Evolutionary conservation across 75 land plant species (phyloP).

Genomic region (Cupressus sempervirens): DNA sequence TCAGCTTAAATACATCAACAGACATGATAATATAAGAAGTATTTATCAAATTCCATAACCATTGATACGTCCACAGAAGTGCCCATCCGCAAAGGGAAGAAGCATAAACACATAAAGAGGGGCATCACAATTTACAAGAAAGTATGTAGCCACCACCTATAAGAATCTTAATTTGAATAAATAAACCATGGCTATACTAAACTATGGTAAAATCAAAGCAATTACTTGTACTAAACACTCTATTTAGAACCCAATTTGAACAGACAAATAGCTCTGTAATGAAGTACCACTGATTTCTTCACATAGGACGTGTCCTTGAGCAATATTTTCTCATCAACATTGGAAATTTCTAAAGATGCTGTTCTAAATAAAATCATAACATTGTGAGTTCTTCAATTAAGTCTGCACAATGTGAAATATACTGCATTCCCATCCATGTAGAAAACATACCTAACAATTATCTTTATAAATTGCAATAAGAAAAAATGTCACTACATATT

Average conservation of each 20-base stretch:
- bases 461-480: neutral
- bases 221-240: neutral
- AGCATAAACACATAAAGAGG: too few species aligned
- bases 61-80: too few species aligned
- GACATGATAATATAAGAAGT: too few species aligned
- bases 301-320: neutral
- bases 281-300: neutral
- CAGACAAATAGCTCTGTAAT: neutral
- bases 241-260: neutral
- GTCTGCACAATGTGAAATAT: neutral
- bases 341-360: neutral
- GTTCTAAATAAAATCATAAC: neutral
- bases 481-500: neutral
- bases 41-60: too few species aligned
- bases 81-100: too few species aligned
- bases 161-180: too few species aligned
- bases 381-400: neutral
- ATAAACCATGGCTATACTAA: too few species aligned
- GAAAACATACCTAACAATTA: neutral
- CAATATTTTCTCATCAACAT: neutral
- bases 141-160: too few species aligned
- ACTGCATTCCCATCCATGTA: neutral
- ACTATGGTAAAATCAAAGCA: too few species aligned
- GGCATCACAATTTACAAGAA: too few species aligned
- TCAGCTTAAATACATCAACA: too few species aligned